A percentile compares a stretch with the other conserved stretches of the same genome.
Conservation (phyloP, 805 yeast genomes). For the Saturnispora mendoncae region DNA sequence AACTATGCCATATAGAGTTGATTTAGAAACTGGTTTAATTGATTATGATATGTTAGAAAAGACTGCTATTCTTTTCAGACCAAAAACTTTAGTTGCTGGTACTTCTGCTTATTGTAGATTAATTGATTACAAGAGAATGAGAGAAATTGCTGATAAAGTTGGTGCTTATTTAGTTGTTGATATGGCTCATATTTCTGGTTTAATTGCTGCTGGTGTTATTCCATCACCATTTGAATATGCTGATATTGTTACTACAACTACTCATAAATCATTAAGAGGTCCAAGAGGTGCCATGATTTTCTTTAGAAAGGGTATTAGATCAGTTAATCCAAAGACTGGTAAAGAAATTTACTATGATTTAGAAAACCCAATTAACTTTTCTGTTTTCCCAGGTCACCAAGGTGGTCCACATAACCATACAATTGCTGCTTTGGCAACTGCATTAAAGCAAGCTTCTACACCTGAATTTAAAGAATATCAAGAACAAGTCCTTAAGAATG, state of each 20-base stretch:
- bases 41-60: slow-evolving; percentile 83
- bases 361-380: slow-evolving; percentile 87
- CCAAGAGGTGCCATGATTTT: slow-evolving; percentile 99
- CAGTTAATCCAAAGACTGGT: slow-evolving; percentile 66
- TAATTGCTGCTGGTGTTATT: slow-evolving; percentile 89
- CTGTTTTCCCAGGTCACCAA: slow-evolving; percentile 98
- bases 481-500: slow-evolving; percentile 71
- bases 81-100: slow-evolving; percentile 92
- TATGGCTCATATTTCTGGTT: slow-evolving; percentile 97
- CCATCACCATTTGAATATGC: slow-evolving; percentile 90
- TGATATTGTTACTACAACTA: slow-evolving; percentile 95
- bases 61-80: slow-evolving; percentile 82
- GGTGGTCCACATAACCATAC: slow-evolving; percentile 99
- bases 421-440: slow-evolving; percentile 91
- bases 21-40: slow-evolving; percentile 78
- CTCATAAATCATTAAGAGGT: slow-evolving; percentile 96
- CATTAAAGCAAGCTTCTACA: slow-evolving; percentile 81
- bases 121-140: slow-evolving; percentile 85
- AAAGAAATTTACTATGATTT: slow-evolving; percentile 79
- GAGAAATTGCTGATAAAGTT: slow-evolving; percentile 81
- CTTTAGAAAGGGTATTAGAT: slow-evolving; percentile 89
- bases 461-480: slow-evolving; percentile 89
- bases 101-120: slow-evolving; percentile 92
- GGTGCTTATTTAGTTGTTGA: slow-evolving; percentile 90
- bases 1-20: slow-evolving; percentile 94